Conservation (phyloP, 2,329 filamentous ascomycete species). For the Emergomyces africanus region DNA sequence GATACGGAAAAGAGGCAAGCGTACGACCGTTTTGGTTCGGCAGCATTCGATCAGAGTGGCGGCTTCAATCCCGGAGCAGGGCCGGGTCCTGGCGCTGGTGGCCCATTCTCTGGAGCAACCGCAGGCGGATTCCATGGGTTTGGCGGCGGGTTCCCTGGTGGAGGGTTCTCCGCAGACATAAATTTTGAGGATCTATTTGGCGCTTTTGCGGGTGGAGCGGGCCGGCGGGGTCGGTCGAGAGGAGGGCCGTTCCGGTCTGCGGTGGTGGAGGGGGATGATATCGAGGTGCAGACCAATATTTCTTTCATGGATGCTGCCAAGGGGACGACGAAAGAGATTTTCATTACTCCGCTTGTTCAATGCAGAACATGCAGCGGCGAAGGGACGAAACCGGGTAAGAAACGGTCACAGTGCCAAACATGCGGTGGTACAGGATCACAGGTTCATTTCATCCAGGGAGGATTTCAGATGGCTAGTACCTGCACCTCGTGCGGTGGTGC, state of each 20-base stretch:
- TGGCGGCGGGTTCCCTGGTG: conserved; percentile 39
- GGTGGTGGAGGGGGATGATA: conserved; percentile 84
- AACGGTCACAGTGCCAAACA: conserved; percentile 57
- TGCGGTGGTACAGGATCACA: conserved; percentile 80
- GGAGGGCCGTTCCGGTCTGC: conserved; percentile 64
- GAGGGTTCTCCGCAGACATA: conserved; percentile 67
- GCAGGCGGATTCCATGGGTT: conserved; percentile 47
- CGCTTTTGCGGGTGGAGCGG: conserved; percentile 56
- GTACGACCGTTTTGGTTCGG: conserved; percentile 79
- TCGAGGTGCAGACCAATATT: conserved; percentile 86
- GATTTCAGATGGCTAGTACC: conserved; percentile 91
- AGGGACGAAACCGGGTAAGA: conserved; percentile 70
- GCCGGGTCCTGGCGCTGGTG: conserved; percentile 33
- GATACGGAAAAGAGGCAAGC: conserved; percentile 88
- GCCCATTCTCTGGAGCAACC: conserved; percentile 45
- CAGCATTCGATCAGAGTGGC: conserved; percentile 52
- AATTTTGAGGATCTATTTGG: conserved; percentile 95
- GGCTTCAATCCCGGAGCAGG: conserved; percentile 64
- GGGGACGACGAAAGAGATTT: conserved; percentile 77
- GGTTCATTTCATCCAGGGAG: conserved; percentile 79
- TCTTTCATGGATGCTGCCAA: conserved; percentile 95
- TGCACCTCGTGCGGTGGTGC: conserved; percentile 71
- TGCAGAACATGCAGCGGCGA: conserved; percentile 75
- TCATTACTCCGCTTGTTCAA: conserved; percentile 64
- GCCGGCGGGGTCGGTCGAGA: conserved; percentile 40